Evolutionary conservation across 73 alveolate species (phyloP), one percentile per base, ranked within the genome.

Genomic region (Paramecium biaurelia): DNA sequence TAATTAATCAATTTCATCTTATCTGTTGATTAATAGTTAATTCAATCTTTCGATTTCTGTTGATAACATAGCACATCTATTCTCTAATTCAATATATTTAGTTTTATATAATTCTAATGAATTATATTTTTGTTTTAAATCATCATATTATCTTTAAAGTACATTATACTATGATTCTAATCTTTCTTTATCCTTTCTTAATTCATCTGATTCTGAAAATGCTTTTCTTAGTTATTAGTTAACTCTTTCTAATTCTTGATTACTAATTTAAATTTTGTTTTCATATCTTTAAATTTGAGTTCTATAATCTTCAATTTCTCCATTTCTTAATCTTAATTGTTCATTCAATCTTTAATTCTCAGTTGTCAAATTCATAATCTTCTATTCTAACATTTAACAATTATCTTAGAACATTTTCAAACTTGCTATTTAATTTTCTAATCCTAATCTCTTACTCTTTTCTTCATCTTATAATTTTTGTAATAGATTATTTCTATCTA

Each of bases 61-160:
- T n/a, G 90, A 79, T 12, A 79, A 45, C 90, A 79, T 79, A 10
- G 90, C 90, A 79, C 90, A 79, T 43, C 72, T 79, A 45, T 79
- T 79, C 43, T 79, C 90, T 23, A 79, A 43, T 30, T 79, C 90
- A 10, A 79, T 42, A 79, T 79, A 79, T 79, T 42, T 79, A 4
- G 90, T 30, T 79, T 79, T 79, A 79, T 79, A 79, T 21, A 41
- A 26, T 30, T 79, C 90, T 18, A 79, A 23, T 20, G 70, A 43
- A 23, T 21, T 23, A 45, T 42, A 79, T 24, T 47, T 79, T 43
- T 42, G 5, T 79, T 45, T 41, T 15, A 43, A 42, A 0, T 79
- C 90, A 15, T 79, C 90, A 43, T 43, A 79, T 79, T 79, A 20
- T 47, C 90, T 79, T 45, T 79, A 42, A 20, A 41, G 32, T 34